Evolutionary conservation across 1,284 basidiomycete genomes (phyloP).

Genomic region (Trichosporon faecale): DNA sequence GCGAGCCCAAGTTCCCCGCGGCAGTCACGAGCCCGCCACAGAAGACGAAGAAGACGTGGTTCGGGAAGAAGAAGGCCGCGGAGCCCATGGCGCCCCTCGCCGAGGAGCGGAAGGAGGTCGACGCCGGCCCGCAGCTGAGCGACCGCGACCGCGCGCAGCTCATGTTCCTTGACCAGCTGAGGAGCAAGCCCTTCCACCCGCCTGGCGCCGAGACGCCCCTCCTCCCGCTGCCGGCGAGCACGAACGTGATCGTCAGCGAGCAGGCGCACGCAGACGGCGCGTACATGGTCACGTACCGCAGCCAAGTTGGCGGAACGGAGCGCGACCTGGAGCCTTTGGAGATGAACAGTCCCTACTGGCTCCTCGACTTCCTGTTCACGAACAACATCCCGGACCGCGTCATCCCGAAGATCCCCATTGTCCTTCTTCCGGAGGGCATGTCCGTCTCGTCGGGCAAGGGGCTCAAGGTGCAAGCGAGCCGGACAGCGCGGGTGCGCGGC

Average conservation of each 20-base stretch:
- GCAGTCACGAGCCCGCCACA: conserved; percentile 11
- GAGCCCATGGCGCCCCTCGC: conserved; percentile 47
- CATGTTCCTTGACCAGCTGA: conserved; percentile 61
- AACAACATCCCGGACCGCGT: conserved; percentile 58
- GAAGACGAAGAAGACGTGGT: conserved; percentile 30
- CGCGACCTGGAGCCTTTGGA: conserved; percentile 69
- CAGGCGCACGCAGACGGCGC: conserved; percentile 68
- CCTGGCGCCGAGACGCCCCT: conserved; percentile 73
- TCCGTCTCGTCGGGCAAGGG: conserved; percentile 9
- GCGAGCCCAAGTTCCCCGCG: conserved; percentile 14
- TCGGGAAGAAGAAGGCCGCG: conserved; percentile 60
- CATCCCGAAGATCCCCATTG: conserved; percentile 74
- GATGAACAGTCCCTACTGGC: conserved; percentile 77
- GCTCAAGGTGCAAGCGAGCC: conserved; percentile 27
- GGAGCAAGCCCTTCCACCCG: conserved; percentile 67
- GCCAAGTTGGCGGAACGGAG: conserved; percentile 63
- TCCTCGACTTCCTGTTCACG: conserved; percentile 76
- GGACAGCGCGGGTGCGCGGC: conserved; percentile 25
- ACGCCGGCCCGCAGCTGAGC: conserved; percentile 33
- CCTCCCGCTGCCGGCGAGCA: conserved; percentile 62
- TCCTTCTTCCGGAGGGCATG: conserved; percentile 67
- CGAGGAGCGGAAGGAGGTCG: conserved; percentile 29
- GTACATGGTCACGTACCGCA: conserved; percentile 75
- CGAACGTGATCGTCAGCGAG: conserved; percentile 75
- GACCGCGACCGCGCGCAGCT: conserved; percentile 51